Evolutionary conservation across 768 basidiomycete species (phyloP), one percentile per base, ranked within the genome.

Genomic region (Bullera alba): DNA sequence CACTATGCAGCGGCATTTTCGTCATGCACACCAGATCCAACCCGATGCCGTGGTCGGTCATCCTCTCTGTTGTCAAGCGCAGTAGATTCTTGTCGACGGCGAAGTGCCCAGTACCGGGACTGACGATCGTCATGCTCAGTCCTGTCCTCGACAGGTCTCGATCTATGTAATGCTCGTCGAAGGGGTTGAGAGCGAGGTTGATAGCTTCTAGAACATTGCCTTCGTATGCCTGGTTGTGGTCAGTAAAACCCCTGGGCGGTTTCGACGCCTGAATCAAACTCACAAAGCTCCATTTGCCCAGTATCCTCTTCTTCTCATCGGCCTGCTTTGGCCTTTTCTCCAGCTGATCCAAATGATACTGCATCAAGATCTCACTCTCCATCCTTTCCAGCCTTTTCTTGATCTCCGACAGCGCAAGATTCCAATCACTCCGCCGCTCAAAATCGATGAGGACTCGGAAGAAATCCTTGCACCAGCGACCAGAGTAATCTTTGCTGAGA

Each of bases 391-490:
- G 83, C 66, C 86, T 82, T 70, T 50, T 42, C 55, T 92, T 93
- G 65, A 97, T 79, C 65, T 80, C 82, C 53, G 87, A 83, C 4
- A 96, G 79, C 0, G 86, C 88, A 1, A 84, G 80, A 56, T 84
- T 84, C 88, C 91, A 93, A 62, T 92, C 87, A 51, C 81, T 76
- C 37, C 89, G 78, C 41, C 88, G 81, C 64, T 97, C 90, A 27
- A 93, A 76, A 66, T 97, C 93, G 3, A 88, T 86, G 65, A 92
- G 86, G 59, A 97, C 84, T 72, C 93, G 91, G 80, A 83, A 96
- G 63, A 92, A 93, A 68, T 95, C 95, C 72, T 95, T 93, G 75
- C 91, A 90, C 82, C 83, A 88, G 42, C 76, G 75, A 8, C 83
- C 84, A 39, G 83, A 78, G 48, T 87, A 86, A 60, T 90, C 84